Evolutionary conservation across 257 asterid species (phyloP).

Genomic region (Dorcoceras hygrometricum): DNA sequence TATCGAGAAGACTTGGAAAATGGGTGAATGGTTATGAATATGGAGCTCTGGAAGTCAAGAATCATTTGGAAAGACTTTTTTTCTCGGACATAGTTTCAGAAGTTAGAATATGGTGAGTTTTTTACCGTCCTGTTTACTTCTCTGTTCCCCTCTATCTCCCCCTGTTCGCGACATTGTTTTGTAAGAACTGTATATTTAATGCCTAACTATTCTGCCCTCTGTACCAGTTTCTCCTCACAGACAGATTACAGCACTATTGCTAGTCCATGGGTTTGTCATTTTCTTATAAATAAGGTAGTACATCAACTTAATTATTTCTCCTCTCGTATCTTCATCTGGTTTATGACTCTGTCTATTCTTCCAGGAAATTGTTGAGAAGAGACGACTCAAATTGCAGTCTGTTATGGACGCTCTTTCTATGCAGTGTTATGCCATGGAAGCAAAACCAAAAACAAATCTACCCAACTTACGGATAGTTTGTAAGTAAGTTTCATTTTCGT

Average conservation of each 20-base stretch:
- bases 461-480: conserved; percentile 52
- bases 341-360: conserved; percentile 21
- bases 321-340: conserved; percentile 20
- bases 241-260: conserved; percentile 27
- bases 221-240: conserved; percentile 46
- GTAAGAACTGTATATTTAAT: conserved; percentile 20
- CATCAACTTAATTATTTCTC: conserved; percentile 9
- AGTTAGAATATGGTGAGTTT: conserved; percentile 58
- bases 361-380: conserved; percentile 67
- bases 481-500: conserved; percentile 51
- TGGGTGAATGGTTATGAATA: conserved; percentile 65
- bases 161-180: conserved; percentile 17
- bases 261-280: conserved; percentile 79
- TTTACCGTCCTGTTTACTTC: conserved; percentile 1
- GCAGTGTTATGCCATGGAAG: conserved; percentile 37
- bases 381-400: conserved; percentile 46
- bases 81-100: conserved; percentile 68
- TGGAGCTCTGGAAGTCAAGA: conserved; percentile 83
- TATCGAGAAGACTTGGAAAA: conserved; percentile 63
- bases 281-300: conserved; percentile 74
- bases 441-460: conserved; percentile 43
- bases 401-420: conserved; percentile 53
- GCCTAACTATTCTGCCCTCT: conserved; percentile 23
- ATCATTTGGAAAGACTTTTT: conserved; percentile 62
- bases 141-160: conserved; percentile 18